Percentiles rank a stretch among this genome's conserved stretches.
Conservation (phyloP, 2,329 filamentous ascomycete species). For the Chaetomiaceae sp. region DNA sequence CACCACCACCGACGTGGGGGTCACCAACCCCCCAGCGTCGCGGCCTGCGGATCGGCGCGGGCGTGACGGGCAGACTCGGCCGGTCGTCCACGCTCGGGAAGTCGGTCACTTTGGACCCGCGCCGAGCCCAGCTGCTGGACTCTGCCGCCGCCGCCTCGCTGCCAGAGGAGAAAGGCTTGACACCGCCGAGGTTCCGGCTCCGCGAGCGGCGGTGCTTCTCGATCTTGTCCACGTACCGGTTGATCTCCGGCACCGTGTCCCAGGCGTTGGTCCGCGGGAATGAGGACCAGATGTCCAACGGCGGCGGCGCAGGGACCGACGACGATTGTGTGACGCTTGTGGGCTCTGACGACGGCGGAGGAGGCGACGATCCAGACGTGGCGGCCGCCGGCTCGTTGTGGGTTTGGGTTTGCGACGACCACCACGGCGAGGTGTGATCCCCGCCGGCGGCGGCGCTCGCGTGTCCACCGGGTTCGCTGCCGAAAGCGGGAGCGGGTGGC, state of each 20-base stretch:
- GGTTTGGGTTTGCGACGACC: no score
- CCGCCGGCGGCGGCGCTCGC: slow-evolving; percentile 27
- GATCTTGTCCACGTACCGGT: slow-evolving; percentile 75
- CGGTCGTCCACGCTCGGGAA: slow-evolving; percentile 79
- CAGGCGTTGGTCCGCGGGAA: slow-evolving; percentile 82
- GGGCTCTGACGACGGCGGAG: no score
- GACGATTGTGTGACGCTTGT: no score
- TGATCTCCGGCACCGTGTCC: slow-evolving; percentile 87
- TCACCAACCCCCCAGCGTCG: slow-evolving; percentile 59
- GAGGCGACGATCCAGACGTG: slow-evolving; percentile 33
- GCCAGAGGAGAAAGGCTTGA: neutral
- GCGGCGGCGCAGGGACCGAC: slow-evolving; percentile 39
- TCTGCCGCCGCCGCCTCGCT: neutral
- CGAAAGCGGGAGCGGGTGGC: no score
- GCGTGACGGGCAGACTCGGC: slow-evolving; percentile 85
- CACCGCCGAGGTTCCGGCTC: slow-evolving; percentile 28
- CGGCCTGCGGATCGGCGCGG: slow-evolving; percentile 67
- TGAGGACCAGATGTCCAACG: slow-evolving; percentile 62
- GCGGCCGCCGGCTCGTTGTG: no score
- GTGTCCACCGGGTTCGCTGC: slow-evolving; percentile 27
- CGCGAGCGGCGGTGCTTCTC: slow-evolving; percentile 51
- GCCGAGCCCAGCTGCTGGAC: slow-evolving; percentile 19
- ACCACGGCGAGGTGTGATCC: slow-evolving; percentile 16
- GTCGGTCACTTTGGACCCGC: slow-evolving; percentile 69
- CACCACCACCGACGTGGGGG: slow-evolving; percentile 34